phyloP scores from a whole-genome alignment of 1,284 basidiomycete species.

The Schizophyllum commune region DNA sequence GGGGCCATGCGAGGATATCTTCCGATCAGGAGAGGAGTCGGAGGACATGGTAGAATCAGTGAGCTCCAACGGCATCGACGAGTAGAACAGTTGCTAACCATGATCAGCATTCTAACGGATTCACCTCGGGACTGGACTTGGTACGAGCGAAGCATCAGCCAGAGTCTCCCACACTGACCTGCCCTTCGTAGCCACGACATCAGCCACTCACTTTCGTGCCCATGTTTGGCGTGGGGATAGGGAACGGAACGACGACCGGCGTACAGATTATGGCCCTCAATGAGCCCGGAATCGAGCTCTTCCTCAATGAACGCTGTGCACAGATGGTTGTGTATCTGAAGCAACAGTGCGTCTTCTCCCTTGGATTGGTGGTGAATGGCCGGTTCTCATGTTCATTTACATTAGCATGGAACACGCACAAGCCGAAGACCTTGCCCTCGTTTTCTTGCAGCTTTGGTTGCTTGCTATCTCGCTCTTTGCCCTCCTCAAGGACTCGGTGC shows the following conservation, averaged over 20 bases:
- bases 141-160: constrained; percentile 5
- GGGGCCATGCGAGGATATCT: constrained; percentile 26
- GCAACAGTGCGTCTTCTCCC: constrained; percentile 34
- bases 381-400: no score
- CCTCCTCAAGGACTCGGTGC: constrained; percentile 43
- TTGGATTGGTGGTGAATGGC: no score
- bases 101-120: not conserved
- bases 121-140: not conserved
- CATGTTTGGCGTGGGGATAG: constrained; percentile 2
- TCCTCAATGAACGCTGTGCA: constrained; percentile 30
- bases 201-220: constrained; percentile 15
- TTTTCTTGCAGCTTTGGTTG: constrained; percentile 52
- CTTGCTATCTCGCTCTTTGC: constrained; percentile 45
- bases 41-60: constrained; percentile 7
- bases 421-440: constrained; percentile 43
- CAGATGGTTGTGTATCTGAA: constrained; percentile 35
- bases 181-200: not conserved
- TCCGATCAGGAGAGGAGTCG: constrained; percentile 19
- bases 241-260: not conserved
- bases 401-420: constrained; percentile 40
- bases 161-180: constrained; percentile 9
- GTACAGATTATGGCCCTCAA: not conserved
- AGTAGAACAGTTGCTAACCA: not conserved
- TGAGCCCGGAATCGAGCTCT: constrained; percentile 12
- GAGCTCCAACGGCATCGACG: not conserved